A percentile compares a stretch with the other conserved stretches of the same genome.
phyloP scores from a whole-genome alignment of 2,329 filamentous ascomycete genomes.

The Ploettnerulaceae sp. region DNA sequence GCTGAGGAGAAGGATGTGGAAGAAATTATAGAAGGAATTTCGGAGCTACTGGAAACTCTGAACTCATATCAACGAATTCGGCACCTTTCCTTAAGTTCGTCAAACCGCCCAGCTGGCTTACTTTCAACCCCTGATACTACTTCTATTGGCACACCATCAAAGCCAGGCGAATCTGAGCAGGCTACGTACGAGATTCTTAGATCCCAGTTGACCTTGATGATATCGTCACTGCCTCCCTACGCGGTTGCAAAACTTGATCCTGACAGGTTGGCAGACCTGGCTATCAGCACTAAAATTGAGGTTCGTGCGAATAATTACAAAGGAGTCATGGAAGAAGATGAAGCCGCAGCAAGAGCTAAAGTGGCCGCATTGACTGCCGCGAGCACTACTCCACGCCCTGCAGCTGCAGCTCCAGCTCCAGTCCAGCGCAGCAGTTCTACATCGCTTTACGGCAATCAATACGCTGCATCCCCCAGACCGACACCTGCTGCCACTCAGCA shows the following conservation, averaged over 20 bases:
- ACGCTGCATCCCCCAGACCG: constrained; percentile 26
- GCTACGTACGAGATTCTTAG: constrained; percentile 49
- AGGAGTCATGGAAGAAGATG: constrained; percentile 52
- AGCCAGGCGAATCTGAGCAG: constrained; percentile 55
- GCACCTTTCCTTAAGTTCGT: constrained; percentile 61
- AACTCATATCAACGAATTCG: constrained; percentile 76
- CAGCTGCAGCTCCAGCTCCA: constrained; percentile 19
- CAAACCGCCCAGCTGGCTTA: constrained; percentile 55
- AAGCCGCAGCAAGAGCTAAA: constrained; percentile 31
- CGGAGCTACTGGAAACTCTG: constrained; percentile 70
- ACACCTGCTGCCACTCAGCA: constrained; percentile 20
- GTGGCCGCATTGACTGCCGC: constrained; percentile 23
- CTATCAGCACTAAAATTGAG: constrained; percentile 47
- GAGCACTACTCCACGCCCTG: constrained; percentile 19
- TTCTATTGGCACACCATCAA: constrained; percentile 53
- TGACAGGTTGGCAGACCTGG: constrained; percentile 48
- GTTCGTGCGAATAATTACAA: constrained; percentile 44
- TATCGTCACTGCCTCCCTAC: constrained; percentile 49
- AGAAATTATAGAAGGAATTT: constrained; percentile 68
- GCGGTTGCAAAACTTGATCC: constrained; percentile 53
- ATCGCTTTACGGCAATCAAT: constrained; percentile 34
- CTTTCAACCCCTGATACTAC: constrained; percentile 58
- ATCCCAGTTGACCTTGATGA: constrained; percentile 46
- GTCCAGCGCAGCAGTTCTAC: constrained; percentile 27
- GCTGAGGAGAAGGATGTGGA: constrained; percentile 57